phyloP scores from a whole-genome alignment of 2,329 filamentous ascomycete species.

The Sphaceloma murrayae region DNA sequence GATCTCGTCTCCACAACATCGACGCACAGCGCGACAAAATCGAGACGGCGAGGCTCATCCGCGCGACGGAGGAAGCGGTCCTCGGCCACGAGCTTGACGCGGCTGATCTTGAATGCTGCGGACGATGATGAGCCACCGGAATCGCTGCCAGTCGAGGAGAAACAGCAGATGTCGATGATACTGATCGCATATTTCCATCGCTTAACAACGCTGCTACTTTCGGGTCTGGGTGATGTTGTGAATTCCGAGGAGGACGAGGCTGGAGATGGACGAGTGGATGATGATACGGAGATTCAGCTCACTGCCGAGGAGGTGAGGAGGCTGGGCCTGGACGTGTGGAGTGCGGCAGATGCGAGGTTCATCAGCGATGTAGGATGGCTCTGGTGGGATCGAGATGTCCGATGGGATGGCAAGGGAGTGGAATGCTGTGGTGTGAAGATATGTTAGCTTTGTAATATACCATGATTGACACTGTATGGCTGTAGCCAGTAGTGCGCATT shows the following conservation, averaged over 20 bases:
- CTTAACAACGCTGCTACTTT: constrained; percentile 57
- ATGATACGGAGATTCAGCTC: constrained; percentile 36
- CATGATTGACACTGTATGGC: too few species aligned
- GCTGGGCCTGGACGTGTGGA: constrained; percentile 75
- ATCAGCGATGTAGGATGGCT: constrained; percentile 50
- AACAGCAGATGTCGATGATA: constrained; percentile 53
- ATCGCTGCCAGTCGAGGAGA: constrained; percentile 20
- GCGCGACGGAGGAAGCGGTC: constrained; percentile 5
- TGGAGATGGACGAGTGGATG: constrained; percentile 27
- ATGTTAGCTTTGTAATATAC: constrained; percentile 38
- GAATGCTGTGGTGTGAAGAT: constrained; percentile 66
- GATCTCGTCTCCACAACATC: constrained; percentile 29
- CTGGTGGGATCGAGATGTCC: constrained; percentile 57
- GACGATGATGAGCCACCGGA: constrained; percentile 38
- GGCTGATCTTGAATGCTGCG: constrained; percentile 29
- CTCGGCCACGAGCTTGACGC: constrained; percentile 3
- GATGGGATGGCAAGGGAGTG: constrained; percentile 58
- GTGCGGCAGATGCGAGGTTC: constrained; percentile 58
- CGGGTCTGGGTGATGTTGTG: constrained; percentile 48
- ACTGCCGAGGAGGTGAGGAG: constrained; percentile 55
- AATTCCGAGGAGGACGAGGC: constrained; percentile 46
- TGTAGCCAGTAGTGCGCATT: too few species aligned
- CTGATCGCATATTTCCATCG: constrained; percentile 76
- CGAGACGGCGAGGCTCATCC: constrained; percentile 11
- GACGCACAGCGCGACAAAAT: constrained; percentile 16